Conservation (phyloP, 2,329 filamentous ascomycete species). For the Cladosporium sp. region DNA sequence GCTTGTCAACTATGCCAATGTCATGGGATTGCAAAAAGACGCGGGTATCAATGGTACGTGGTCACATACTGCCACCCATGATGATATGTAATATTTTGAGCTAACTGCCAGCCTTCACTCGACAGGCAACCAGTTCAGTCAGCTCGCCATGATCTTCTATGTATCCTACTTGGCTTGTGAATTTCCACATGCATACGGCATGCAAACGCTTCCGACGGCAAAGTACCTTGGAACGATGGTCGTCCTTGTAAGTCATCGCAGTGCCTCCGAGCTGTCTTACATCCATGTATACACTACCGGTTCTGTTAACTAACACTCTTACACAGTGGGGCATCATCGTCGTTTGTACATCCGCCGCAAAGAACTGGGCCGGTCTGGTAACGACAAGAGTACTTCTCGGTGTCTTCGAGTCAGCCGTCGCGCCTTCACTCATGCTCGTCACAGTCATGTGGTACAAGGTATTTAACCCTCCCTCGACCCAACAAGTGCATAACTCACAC, state of each 20-base stretch:
- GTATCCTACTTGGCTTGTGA: conserved; percentile 63
- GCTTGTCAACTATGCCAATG: conserved; percentile 60
- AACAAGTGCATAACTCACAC: too few relatives aligned
- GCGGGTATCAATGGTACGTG: conserved; percentile 57
- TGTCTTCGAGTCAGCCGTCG: conserved; percentile 68
- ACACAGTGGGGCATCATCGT: conserved; percentile 64
- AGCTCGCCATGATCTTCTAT: conserved; percentile 64
- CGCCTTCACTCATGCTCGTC: conserved; percentile 66
- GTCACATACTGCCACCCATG: background rate
- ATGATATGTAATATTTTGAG: background rate
- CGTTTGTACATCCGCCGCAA: conserved; percentile 60
- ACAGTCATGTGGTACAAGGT: conserved; percentile 70
- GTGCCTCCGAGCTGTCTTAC: too few relatives aligned
- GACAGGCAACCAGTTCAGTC: conserved; percentile 56
- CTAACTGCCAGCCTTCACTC: background rate
- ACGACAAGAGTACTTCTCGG: conserved; percentile 65
- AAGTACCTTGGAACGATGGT: conserved; percentile 58
- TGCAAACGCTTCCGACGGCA: conserved; percentile 61
- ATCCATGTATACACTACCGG: too few relatives aligned
- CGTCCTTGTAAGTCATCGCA: conserved; percentile 23
- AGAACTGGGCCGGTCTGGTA: conserved; percentile 59
- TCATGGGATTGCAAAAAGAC: conserved; percentile 64
- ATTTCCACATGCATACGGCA: conserved; percentile 58
- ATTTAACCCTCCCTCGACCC: background rate
- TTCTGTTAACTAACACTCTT: conserved; percentile 42